Evolutionary conservation across 345 rosid genomes (phyloP).

Genomic region (Ceriops decandra): DNA sequence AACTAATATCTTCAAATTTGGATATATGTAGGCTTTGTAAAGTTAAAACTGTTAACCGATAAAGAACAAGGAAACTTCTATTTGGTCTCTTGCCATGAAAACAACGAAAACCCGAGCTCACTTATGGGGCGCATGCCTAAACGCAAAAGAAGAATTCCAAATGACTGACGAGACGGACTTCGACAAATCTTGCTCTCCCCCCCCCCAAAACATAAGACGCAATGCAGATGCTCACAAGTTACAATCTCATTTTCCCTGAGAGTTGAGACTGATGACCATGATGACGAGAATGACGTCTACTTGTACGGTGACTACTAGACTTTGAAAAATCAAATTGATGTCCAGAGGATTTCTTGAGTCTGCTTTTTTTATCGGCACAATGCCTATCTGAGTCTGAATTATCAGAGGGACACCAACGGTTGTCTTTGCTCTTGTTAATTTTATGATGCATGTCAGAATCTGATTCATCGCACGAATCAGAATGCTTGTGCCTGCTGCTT

Average conservation of each 20-base stretch:
- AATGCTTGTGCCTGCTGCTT: constrained; percentile 23
- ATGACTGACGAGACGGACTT: not conserved
- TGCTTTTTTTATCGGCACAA: constrained; percentile 14
- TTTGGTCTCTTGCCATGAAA: too few species aligned
- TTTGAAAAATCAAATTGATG: constrained; percentile 22
- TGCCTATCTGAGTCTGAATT: constrained; percentile 18
- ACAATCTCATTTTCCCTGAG: not conserved
- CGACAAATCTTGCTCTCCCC: not conserved
- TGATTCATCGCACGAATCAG: constrained; percentile 32
- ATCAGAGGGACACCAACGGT: constrained; percentile 15
- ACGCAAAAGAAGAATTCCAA: not conserved
- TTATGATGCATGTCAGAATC: constrained; percentile 31
- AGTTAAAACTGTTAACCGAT: too few species aligned
- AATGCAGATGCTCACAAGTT: not conserved
- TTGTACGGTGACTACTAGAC: constrained; percentile 18
- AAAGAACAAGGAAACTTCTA: too few species aligned
- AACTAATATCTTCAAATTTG: too few species aligned
- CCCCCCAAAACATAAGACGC: not conserved
- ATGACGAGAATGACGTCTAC: not conserved
- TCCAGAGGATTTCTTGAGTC: constrained; percentile 11
- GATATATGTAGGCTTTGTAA: too few species aligned
- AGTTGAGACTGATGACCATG: not conserved
- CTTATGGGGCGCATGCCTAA: not conserved
- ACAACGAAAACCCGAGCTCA: too few species aligned
- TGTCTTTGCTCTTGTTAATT: constrained; percentile 23